Conservation (phyloP, 768 basidiomycete species). For the Boletus subparvulus region DNA sequence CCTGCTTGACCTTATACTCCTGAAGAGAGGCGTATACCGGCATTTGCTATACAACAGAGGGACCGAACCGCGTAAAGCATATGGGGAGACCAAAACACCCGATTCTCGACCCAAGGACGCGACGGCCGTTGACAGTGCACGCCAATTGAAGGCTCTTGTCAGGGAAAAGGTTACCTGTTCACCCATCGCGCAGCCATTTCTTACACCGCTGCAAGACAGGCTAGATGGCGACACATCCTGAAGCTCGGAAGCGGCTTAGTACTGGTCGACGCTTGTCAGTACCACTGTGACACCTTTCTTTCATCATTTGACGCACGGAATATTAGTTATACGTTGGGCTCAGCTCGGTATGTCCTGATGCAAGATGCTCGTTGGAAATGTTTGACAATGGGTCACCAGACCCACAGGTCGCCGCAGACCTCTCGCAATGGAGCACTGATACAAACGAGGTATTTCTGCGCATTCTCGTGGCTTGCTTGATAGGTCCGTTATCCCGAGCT, state of each 20-base stretch:
- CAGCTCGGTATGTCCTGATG: slow-evolving; percentile 51
- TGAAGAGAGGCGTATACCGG: slow-evolving; percentile 79
- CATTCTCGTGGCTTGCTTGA: slow-evolving; percentile 62
- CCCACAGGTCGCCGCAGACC: slow-evolving; percentile 35
- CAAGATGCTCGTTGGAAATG: not conserved
- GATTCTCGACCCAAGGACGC: not conserved
- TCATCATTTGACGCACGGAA: not conserved
- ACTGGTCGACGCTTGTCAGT: slow-evolving; percentile 72
- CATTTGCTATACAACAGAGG: slow-evolving; percentile 83
- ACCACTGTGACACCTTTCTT: not conserved
- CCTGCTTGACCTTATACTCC: slow-evolving; percentile 74
- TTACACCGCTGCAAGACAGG: slow-evolving; percentile 44
- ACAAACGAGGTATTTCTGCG: slow-evolving; percentile 51
- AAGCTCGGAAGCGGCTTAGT: slow-evolving; percentile 59
- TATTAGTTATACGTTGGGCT: slow-evolving; percentile 74
- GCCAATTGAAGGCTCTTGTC: slow-evolving; percentile 2
- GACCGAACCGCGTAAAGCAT: slow-evolving; percentile 54
- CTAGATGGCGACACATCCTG: slow-evolving; percentile 58
- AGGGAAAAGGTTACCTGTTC: slow-evolving; percentile 29
- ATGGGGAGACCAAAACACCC: slow-evolving; percentile 13
- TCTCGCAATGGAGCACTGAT: slow-evolving; percentile 53
- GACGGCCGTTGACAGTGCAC: not conserved
- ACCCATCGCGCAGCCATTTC: not conserved
- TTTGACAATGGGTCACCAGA: slow-evolving; percentile 32
- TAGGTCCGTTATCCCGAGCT: slow-evolving; percentile 42